Evolutionary conservation across 2,329 filamentous ascomycete species (phyloP), one percentile per base, ranked within the genome.

Genomic region (Colletotrichum orbiculare): DNA sequence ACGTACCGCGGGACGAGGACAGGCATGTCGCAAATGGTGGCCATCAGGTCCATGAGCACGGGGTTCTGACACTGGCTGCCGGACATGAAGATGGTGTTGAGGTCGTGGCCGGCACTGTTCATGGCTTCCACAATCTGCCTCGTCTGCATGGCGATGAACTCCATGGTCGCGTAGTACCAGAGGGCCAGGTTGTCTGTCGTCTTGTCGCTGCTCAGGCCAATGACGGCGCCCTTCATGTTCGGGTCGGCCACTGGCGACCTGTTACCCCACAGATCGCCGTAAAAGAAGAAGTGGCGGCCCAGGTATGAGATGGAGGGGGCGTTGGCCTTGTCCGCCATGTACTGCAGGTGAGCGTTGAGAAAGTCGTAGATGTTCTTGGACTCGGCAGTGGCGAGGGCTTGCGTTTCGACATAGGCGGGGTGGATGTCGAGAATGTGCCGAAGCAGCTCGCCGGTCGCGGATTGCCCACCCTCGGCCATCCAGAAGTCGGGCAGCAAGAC

Each of bases 401-500:
- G 79, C 13, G 93, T 93, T 74, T 95, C 89, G 67, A 91, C 88
- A 78, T 94, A 95, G 2, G 94, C 94, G 3, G 95, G 93, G 75
- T 99, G 96, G 2, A 94, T 97, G 77, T 98, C 95, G 56, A 98
- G 88, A 72, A 98, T 91, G 79, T 98, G 93, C 74, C 96, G 94
- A 54, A 99, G 84, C 60, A 99, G 85, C 78, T 98, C 96, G 56
- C 96, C 96, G 0, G 96, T 99, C 5, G 96, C 96, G 34, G 93
- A 97, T 78, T 99, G 96, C 11, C 96, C 96, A 69, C 96, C 96
- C 78, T 99, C 96, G 13, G 96, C 94, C 87, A 99, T 92, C 96
- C 96, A 99, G 80, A 90, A 97, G 64, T 89, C 90, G 0, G 96
- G 94, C 17, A 98, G 87, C 46, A 99, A 85, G 6, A 97, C 96